phyloP scores from a whole-genome alignment of 2,329 filamentous ascomycete genomes.

The Tricladium varicosporioides region DNA sequence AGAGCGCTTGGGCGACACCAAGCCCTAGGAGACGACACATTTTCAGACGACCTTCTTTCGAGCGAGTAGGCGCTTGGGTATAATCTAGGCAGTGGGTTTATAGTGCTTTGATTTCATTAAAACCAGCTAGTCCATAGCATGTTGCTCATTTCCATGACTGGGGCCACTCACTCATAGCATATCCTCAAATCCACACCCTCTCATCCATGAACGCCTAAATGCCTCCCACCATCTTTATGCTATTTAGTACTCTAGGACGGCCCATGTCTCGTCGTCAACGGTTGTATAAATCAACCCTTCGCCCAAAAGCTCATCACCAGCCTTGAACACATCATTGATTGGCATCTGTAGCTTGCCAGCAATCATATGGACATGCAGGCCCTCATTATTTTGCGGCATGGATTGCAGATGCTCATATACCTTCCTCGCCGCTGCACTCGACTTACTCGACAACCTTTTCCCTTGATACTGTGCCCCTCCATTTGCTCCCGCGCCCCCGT shows the following conservation, averaged over 20 bases:
- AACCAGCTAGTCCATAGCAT: slow-evolving; percentile 10
- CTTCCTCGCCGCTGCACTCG: slow-evolving; percentile 59
- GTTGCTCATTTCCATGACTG: neutral
- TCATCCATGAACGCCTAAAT: slow-evolving; percentile 21
- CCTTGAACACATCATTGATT: slow-evolving; percentile 67
- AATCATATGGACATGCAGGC: slow-evolving; percentile 77
- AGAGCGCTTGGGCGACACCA: neutral
- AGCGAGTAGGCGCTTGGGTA: neutral
- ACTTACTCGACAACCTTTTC: slow-evolving; percentile 36
- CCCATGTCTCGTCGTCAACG: slow-evolving; percentile 90
- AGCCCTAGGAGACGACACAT: neutral
- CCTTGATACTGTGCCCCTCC: slow-evolving; percentile 30
- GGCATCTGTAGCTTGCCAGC: slow-evolving; percentile 64
- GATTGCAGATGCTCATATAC: slow-evolving; percentile 70
- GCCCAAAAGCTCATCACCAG: slow-evolving; percentile 76
- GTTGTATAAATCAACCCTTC: slow-evolving; percentile 84
- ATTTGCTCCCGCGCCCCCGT: slow-evolving; percentile 35
- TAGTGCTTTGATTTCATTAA: slow-evolving; percentile 1
- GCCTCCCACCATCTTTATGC: neutral
- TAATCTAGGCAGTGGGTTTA: neutral
- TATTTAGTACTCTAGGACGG: slow-evolving; percentile 66
- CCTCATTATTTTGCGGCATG: slow-evolving; percentile 73
- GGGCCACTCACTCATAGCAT: slow-evolving; percentile 14
- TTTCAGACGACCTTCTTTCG: neutral
- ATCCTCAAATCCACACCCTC: neutral